Evolutionary conservation across 1,139 yeast genomes (phyloP).

Genomic region (Geotrichum restrictum): DNA sequence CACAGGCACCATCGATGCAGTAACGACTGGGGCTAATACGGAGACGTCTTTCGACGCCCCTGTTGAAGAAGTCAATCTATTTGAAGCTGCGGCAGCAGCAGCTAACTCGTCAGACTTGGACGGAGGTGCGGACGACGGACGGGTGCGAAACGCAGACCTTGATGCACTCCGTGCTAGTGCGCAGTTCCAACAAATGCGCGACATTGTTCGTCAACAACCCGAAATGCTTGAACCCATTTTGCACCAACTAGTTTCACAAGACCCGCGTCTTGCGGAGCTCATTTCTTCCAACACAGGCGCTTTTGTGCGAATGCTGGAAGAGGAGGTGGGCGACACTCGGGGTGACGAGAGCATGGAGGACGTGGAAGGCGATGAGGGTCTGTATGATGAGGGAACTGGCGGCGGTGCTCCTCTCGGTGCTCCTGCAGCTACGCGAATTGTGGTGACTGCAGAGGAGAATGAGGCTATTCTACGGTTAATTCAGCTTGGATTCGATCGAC

Average conservation of each 20-base stretch:
- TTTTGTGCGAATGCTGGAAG: slow-evolving; percentile 65
- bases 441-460: slow-evolving; percentile 77
- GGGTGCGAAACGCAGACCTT: slow-evolving; percentile 27
- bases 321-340: slow-evolving; percentile 37
- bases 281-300: slow-evolving; percentile 86
- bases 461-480: slow-evolving; percentile 83
- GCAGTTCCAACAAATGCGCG: slow-evolving; percentile 61
- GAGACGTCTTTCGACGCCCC: slow-evolving; percentile 49
- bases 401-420: slow-evolving; percentile 41
- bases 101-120: slow-evolving; percentile 38
- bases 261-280: slow-evolving; percentile 76
- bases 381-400: slow-evolving; percentile 41
- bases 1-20: slow-evolving; percentile 35
- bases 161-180: slow-evolving; percentile 41
- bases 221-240: slow-evolving; percentile 81
- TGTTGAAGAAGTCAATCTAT: slow-evolving; percentile 52
- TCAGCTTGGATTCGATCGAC: slow-evolving; percentile 88
- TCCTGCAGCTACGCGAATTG: slow-evolving; percentile 46
- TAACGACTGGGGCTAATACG: slow-evolving; percentile 44
- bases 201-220: slow-evolving; percentile 80
- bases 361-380: slow-evolving; percentile 39
- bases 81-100: slow-evolving; percentile 71
- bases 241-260: slow-evolving; percentile 75
- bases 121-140: slow-evolving; percentile 31
- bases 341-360: slow-evolving; percentile 30